phyloP scores from a whole-genome alignment of 352 stramenopile species.

The Blastocystis hominis region DNA sequence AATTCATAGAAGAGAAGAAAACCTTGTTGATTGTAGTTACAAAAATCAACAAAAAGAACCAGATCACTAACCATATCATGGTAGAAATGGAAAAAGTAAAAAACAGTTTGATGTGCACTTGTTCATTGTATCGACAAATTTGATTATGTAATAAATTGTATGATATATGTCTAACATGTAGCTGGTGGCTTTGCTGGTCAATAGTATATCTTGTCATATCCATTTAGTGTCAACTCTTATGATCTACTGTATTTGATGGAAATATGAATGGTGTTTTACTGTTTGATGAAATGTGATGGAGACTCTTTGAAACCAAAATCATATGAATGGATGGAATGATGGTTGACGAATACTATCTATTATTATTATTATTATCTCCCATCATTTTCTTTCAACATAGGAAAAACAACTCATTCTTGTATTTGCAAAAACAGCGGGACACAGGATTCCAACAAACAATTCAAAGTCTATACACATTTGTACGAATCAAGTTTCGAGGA shows the following conservation, averaged over 20 bases:
- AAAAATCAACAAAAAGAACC: slow-evolving; percentile 54
- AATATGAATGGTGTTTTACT: no score
- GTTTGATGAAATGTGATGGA: no score
- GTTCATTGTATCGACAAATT: no score
- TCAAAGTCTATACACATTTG: slow-evolving; percentile 29
- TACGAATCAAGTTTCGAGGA: slow-evolving; percentile 58
- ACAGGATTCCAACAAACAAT: slow-evolving; percentile 28
- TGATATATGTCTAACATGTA: no score
- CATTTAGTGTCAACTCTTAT: no score
- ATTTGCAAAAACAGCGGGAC: no score
- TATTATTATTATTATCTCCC: neutral
- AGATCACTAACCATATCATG: slow-evolving; percentile 56
- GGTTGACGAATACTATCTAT: neutral
- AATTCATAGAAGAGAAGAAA: slow-evolving; percentile 42
- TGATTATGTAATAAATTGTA: no score
- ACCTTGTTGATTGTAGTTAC: slow-evolving; percentile 55
- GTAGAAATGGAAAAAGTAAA: neutral
- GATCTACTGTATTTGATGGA: no score
- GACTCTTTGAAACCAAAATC: no score
- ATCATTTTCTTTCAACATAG: neutral
- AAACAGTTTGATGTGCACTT: neutral
- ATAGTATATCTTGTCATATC: no score
- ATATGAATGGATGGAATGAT: neutral
- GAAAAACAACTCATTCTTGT: no score
- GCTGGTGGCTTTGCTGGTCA: no score